phyloP scores from a whole-genome alignment of 164 flowering plant species.

The Macadamia integrifolia region DNA sequence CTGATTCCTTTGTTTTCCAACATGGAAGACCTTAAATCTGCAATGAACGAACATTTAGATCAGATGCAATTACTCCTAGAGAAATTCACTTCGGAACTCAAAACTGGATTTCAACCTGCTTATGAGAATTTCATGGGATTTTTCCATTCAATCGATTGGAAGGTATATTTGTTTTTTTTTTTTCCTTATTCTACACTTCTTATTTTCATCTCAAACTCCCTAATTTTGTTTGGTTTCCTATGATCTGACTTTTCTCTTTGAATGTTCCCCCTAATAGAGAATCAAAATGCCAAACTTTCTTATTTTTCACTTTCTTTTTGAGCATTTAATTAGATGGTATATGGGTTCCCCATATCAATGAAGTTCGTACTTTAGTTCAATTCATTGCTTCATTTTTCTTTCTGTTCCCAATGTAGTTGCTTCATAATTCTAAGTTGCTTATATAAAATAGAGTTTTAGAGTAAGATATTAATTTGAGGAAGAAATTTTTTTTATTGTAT shows the following conservation, averaged over 20 bases:
- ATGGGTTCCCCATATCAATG: too few relatives aligned
- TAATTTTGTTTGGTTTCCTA: neutral
- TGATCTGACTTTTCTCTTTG: neutral
- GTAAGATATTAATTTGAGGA: too few relatives aligned
- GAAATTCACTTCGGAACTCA: slow-evolving; percentile 57
- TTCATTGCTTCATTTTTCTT: too few relatives aligned
- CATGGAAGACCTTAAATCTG: slow-evolving; percentile 67
- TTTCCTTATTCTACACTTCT: neutral
- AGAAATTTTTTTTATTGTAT: too few relatives aligned
- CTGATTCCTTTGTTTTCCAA: neutral
- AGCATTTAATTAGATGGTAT: too few relatives aligned
- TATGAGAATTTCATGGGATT: slow-evolving; percentile 77
- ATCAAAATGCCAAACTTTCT: too few relatives aligned
- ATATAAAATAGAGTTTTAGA: too few relatives aligned
- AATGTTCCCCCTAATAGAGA: too few relatives aligned
- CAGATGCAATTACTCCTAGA: slow-evolving; percentile 74
- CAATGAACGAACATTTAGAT: slow-evolving; percentile 60
- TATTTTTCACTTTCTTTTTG: too few relatives aligned
- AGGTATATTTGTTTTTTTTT: slow-evolving; percentile 33
- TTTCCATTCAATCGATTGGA: slow-evolving; percentile 96
- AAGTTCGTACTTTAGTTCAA: too few relatives aligned
- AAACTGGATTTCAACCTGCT: slow-evolving; percentile 71
- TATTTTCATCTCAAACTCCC: neutral
- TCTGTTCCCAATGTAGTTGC: too few relatives aligned
- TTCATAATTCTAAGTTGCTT: too few relatives aligned